Evolutionary conservation across 2,329 filamentous ascomycete genomes (phyloP).

Genomic region (Lasiodiplodia gonubiensis): DNA sequence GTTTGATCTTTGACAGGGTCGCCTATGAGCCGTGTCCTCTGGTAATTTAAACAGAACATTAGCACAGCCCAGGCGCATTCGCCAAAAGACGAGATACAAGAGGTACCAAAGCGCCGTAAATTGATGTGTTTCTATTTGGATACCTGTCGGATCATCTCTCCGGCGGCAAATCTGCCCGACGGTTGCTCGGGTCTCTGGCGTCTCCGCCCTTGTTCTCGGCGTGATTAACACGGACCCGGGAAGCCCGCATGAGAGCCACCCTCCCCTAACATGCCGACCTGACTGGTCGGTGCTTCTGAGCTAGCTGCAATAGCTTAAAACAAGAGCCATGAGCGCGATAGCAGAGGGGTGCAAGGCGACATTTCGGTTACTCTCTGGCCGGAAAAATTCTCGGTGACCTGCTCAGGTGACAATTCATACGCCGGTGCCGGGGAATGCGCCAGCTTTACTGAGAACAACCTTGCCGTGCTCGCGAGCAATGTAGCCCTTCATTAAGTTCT

Average conservation of each 20-base stretch:
- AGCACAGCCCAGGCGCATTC: background rate
- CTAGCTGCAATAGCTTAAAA: background rate
- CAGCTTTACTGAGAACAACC: conserved; percentile 90
- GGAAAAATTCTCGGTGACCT: too few species aligned
- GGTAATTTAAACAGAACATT: background rate
- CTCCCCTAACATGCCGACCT: background rate
- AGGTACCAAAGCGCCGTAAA: too few species aligned
- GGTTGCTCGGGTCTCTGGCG: background rate
- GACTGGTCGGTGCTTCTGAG: background rate
- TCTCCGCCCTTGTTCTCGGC: background rate
- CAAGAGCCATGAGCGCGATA: background rate
- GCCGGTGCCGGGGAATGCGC: conserved; percentile 91
- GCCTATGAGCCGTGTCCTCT: background rate
- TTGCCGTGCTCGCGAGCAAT: conserved; percentile 89
- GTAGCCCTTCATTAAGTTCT: conserved; percentile 98
- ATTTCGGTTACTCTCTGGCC: background rate
- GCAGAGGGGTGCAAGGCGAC: background rate
- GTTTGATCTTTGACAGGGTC: conserved; percentile 4
- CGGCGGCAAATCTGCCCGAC: background rate
- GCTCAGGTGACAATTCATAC: conserved; percentile 42
- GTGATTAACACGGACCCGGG: background rate
- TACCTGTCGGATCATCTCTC: background rate
- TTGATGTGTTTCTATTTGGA: background rate
- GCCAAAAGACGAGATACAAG: background rate
- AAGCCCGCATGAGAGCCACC: background rate